Percentiles rank a stretch among this genome's conserved stretches.
Conservation (phyloP, 176 grass and related monocot genomes). For the Chloris gayana region DNA sequence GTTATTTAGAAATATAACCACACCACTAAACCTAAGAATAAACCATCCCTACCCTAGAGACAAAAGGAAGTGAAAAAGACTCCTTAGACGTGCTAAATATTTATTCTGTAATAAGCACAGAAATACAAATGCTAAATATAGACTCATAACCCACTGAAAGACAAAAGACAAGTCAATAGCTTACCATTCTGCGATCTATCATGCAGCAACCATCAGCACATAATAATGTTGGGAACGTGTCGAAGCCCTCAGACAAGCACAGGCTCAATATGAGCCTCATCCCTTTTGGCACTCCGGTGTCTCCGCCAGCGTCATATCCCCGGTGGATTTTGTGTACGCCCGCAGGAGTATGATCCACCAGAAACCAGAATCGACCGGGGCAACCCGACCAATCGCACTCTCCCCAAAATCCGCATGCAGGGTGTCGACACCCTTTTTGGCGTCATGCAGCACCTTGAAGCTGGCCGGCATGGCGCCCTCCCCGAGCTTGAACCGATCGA, state of each 20-base stretch:
- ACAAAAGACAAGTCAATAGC: neutral
- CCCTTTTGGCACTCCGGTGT: constrained; percentile 73
- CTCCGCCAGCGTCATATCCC: constrained; percentile 60
- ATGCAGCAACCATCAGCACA: constrained; percentile 71
- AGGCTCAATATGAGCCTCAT: constrained; percentile 75
- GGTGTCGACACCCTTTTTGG: constrained; percentile 56
- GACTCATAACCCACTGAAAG: neutral
- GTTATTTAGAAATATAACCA: neutral
- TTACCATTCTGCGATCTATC: constrained; percentile 86
- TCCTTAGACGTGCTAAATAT: neutral
- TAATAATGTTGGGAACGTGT: constrained; percentile 68
- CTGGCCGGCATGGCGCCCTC: constrained; percentile 79
- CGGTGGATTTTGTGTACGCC: constrained; percentile 71
- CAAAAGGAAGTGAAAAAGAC: neutral
- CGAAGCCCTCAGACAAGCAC: constrained; percentile 68
- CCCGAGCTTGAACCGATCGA: constrained; percentile 76
- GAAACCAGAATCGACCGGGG: constrained; percentile 60
- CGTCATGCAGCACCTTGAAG: constrained; percentile 76
- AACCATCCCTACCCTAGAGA: neutral
- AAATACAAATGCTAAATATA: constrained; percentile 9
- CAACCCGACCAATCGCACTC: constrained; percentile 71
- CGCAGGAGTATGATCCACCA: constrained; percentile 84
- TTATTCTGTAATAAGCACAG: neutral
- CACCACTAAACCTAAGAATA: neutral
- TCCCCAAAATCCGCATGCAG: constrained; percentile 76